phyloP scores from a whole-genome alignment of 805 yeast genomes.

The Kazachstania kunashirensis region DNA sequence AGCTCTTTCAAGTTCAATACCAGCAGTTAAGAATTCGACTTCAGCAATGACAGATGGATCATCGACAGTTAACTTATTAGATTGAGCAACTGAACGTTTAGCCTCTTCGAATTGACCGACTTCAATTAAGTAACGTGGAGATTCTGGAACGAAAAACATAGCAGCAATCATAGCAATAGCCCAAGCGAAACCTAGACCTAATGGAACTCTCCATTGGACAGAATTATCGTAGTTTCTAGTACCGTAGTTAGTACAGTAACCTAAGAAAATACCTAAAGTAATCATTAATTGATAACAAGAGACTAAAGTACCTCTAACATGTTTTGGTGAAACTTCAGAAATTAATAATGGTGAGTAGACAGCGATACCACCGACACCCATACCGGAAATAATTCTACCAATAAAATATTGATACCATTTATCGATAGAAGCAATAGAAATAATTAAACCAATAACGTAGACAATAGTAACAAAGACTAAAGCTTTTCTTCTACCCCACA shows the following conservation, averaged over 20 bases:
- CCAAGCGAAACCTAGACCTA: conserved; percentile 47
- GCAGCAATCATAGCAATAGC: conserved; percentile 31
- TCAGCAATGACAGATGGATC: conserved; percentile 49
- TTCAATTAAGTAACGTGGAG: conserved; percentile 58
- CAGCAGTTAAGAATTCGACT: conserved; percentile 47
- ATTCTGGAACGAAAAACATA: conserved; percentile 53
- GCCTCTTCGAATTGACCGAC: conserved; percentile 45
- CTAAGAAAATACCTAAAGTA: conserved; percentile 64
- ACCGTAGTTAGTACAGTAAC: conserved; percentile 66
- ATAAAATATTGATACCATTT: conserved; percentile 55
- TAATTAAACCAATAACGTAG: conserved; percentile 49
- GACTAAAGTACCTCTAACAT: conserved; percentile 60
- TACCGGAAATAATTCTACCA: conserved; percentile 65
- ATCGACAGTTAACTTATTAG: conserved; percentile 46
- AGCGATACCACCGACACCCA: conserved; percentile 67
- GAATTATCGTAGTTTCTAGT: conserved; percentile 52
- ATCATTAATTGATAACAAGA: conserved; percentile 61
- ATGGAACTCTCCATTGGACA: conserved; percentile 66
- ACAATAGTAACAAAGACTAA: conserved; percentile 47
- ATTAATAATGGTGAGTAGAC: conserved; percentile 68
- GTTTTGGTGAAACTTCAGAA: conserved; percentile 61
- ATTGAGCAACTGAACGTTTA: conserved; percentile 41
- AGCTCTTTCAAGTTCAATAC: conserved; percentile 46
- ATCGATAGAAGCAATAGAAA: conserved; percentile 44
- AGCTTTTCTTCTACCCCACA: conserved; percentile 56